Evolutionary conservation across 78 protist species (phyloP), one percentile per base, ranked within the genome.

Genomic region (Emiliania huxleyi): DNA sequence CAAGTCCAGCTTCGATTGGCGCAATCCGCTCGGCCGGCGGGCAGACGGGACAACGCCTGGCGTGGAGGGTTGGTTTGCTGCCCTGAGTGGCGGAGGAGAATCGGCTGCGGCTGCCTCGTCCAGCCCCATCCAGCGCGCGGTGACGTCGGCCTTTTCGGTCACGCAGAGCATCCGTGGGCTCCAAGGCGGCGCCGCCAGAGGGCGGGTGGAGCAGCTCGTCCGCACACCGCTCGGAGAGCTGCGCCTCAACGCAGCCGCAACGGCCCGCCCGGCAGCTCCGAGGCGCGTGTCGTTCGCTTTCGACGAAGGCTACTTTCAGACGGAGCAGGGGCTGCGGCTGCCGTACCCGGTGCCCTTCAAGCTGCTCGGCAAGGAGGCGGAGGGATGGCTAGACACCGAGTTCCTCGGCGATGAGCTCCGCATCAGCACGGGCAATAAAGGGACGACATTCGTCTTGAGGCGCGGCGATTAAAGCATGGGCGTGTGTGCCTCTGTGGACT

Each of bases 291-390:
- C 0, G 2, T 18, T 12, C 18, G 48, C 0, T 0, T 11, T 2
- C 33, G 85, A 37, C 33, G 22, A 22, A 0, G 85, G 85, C 26
- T 0, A 8, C 46, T 1, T 35, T 46, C 6, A 40, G 42, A 2
- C 5, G 42, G 40, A n/a, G n/a, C n/a, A 15, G 2, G 35, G 79
- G 18, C 15, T 38, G 19, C 85, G 85, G 33, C 2, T 75, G n/a
- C 85, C 85, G 46, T 75, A 75, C 33, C 85, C 85, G 26, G 85
- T 40, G 19, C 85, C 85, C n/a, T 75, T 75, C 85, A 45, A 46
- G 2, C 85, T 75, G 15, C 46, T 75, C 25, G 42, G 42, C 45
- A 22, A 75, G 26, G 85, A 75, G 46, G 43, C 85, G n/a, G 23
- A 15, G 25, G 85, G 85, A 45, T 75, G 2, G 25, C 46, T 75